A percentile compares a stretch with the other conserved stretches of the same genome.
These are phyloP conservation scores for Tetracladium maxilliforme DNA, from an alignment of 2,329 filamentous ascomycete species.

Conservation along the genomic window DNA sequence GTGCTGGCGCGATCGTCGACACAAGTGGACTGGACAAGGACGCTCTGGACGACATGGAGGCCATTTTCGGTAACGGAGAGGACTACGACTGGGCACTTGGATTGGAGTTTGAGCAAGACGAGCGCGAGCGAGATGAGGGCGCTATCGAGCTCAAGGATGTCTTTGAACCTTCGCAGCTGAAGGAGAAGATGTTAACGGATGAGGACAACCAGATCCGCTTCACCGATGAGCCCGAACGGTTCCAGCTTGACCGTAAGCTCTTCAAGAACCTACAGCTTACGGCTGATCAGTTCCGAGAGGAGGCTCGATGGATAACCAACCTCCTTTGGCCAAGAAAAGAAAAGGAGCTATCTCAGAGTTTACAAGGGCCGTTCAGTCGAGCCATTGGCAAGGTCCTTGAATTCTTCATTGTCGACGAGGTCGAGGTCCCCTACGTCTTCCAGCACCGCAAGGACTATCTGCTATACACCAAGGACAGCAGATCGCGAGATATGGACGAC, in stretches of 20 bases:
- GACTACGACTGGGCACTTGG: constrained; percentile 94
- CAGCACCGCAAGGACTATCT: constrained; percentile 97
- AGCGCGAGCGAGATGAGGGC: constrained; percentile 64
- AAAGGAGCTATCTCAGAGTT: constrained; percentile 28
- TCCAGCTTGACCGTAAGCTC: constrained; percentile 79
- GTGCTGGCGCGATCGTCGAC: constrained; percentile 59
- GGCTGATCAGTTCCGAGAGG: constrained; percentile 77
- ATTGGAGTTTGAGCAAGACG: constrained; percentile 74
- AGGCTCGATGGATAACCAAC: constrained; percentile 82
- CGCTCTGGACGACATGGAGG: constrained; percentile 88
- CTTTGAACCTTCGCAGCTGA: constrained; percentile 89
- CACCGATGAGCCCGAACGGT: constrained; percentile 82
- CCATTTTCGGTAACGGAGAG: constrained; percentile 87
- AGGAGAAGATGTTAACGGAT: constrained; percentile 88
- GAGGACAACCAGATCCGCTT: constrained; percentile 85
- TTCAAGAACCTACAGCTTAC: constrained; percentile 73
- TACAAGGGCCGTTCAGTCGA: constrained; percentile 72
- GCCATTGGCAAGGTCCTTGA: constrained; percentile 86
- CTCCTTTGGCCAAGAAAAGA: constrained; percentile 81
- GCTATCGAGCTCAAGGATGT: constrained; percentile 91
- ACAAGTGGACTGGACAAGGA: constrained; percentile 84
- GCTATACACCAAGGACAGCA: constrained; percentile 68
- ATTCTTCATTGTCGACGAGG: constrained; percentile 87
- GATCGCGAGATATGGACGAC: constrained; percentile 42
- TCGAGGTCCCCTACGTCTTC: constrained; percentile 94